phyloP scores from a whole-genome alignment of 2,329 filamentous ascomycete genomes.

The Golovinomyces cichoracearum region DNA sequence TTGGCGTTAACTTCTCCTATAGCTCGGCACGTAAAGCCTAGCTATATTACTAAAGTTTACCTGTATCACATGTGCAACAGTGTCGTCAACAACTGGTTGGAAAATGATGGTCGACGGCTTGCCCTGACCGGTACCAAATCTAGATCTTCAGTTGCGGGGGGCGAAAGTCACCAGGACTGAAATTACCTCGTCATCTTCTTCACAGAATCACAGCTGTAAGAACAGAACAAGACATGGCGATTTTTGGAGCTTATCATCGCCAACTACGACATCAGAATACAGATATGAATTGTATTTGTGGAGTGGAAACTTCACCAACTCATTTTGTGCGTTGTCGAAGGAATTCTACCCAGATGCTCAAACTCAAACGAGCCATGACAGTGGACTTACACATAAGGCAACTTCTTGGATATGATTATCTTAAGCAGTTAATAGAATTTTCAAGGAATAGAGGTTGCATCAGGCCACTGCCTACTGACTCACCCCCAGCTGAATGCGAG shows the following conservation, averaged over 20 bases:
- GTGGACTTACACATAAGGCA: neutral
- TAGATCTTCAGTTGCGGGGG: neutral
- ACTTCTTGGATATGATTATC: neutral
- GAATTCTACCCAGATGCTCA: neutral
- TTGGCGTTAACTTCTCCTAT: neutral
- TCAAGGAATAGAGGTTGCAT: neutral
- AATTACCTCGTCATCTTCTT: neutral
- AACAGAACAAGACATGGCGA: neutral
- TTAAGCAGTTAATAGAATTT: neutral
- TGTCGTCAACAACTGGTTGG: neutral
- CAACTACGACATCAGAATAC: neutral
- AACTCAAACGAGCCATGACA: neutral
- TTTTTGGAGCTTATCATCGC: neutral
- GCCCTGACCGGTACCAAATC: neutral
- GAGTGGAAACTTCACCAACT: neutral
- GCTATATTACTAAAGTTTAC: neutral
- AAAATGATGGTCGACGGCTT: neutral
- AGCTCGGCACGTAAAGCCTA: neutral
- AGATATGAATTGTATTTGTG: neutral
- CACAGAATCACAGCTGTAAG: neutral
- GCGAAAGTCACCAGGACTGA: neutral
- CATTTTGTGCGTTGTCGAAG: neutral
- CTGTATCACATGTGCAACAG: neutral
- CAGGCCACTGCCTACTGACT: neutral
- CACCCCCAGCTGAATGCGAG: neutral